These are phyloP conservation scores for Pholiota adiposa DNA, from an alignment of 1,284 basidiomycete genomes.

Conservation along the genomic window DNA sequence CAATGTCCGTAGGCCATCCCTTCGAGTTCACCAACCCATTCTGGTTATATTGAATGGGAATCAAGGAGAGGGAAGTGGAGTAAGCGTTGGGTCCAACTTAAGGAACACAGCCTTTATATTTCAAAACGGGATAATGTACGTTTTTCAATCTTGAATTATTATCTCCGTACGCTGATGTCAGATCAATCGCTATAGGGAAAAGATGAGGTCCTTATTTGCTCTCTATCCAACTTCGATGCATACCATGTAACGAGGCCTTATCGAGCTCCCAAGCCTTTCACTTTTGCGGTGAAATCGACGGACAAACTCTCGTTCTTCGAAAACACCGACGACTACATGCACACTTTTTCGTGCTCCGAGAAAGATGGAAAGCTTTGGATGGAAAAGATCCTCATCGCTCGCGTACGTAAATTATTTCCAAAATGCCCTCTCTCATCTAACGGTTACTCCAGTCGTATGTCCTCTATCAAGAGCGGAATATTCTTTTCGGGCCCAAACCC, in stretches of 20 bases:
- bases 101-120: slow-evolving; percentile 83
- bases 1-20: slow-evolving; percentile 63
- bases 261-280: slow-evolving; percentile 78
- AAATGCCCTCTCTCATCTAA: not conserved
- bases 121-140: slow-evolving; percentile 85
- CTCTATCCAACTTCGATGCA: slow-evolving; percentile 83
- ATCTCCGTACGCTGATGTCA: not conserved
- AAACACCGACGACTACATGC: slow-evolving; percentile 82
- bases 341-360: slow-evolving; percentile 78
- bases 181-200: slow-evolving; percentile 62
- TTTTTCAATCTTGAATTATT: slow-evolving; percentile 13
- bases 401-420: slow-evolving; percentile 51
- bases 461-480: slow-evolving; percentile 74
- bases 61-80: slow-evolving; percentile 90
- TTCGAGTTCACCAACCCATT: slow-evolving; percentile 66
- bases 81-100: slow-evolving; percentile 85
- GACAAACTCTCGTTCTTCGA: slow-evolving; percentile 86
- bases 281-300: slow-evolving; percentile 87
- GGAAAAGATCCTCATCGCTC: slow-evolving; percentile 75
- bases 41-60: slow-evolving; percentile 85
- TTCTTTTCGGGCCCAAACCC: slow-evolving; percentile 58
- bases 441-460: slow-evolving; percentile 66
- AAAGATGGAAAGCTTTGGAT: slow-evolving; percentile 69
- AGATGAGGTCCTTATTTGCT: slow-evolving; percentile 80
- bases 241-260: slow-evolving; percentile 75